These are phyloP conservation scores for Staphylotrichum longicolle DNA, from an alignment of 495 filamentous ascomycete genomes.

Conservation along the genomic window DNA sequence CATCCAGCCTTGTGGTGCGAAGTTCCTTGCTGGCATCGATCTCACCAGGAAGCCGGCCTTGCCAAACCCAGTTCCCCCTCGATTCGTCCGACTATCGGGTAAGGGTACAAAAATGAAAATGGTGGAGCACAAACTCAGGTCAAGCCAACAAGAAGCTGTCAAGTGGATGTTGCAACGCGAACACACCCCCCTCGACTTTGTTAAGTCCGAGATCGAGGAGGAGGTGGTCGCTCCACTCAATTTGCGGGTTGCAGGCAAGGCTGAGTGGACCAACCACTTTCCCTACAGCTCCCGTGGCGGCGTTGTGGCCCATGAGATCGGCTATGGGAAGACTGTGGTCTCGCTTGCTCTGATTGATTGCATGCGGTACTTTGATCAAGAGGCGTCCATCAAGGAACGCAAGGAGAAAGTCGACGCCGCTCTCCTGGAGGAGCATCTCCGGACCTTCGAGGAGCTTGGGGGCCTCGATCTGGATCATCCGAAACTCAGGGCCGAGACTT, in stretches of 20 bases:
- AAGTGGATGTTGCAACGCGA: constrained; percentile 69
- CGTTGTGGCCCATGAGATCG: constrained; percentile 72
- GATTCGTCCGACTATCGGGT: not conserved
- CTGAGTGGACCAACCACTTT: constrained; percentile 43
- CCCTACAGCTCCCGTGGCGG: constrained; percentile 56
- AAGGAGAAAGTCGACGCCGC: constrained; percentile 12
- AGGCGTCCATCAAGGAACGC: constrained; percentile 19
- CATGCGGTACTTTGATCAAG: constrained; percentile 37
- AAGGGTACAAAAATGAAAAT: not conserved
- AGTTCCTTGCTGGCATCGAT: constrained; percentile 8
- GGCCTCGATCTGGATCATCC: not conserved
- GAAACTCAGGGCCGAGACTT: constrained; percentile 20
- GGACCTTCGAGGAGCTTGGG: not conserved
- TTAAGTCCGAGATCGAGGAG: constrained; percentile 69
- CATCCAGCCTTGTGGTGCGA: constrained; percentile 11
- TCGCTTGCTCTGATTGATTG: constrained; percentile 63
- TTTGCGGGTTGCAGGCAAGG: constrained; percentile 61
- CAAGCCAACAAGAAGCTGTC: constrained; percentile 34
- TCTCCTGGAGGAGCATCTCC: constrained; percentile 8
- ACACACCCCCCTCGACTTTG: constrained; percentile 46
- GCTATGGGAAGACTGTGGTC: constrained; percentile 81
- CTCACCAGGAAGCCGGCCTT: not conserved
- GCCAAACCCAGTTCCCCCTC: not conserved
- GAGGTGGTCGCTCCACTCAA: constrained; percentile 55
- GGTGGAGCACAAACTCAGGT: constrained; percentile 3